Base-by-base conservation (phyloP, 73 alveolate species). In the Paraurostyla sp. region DNA sequence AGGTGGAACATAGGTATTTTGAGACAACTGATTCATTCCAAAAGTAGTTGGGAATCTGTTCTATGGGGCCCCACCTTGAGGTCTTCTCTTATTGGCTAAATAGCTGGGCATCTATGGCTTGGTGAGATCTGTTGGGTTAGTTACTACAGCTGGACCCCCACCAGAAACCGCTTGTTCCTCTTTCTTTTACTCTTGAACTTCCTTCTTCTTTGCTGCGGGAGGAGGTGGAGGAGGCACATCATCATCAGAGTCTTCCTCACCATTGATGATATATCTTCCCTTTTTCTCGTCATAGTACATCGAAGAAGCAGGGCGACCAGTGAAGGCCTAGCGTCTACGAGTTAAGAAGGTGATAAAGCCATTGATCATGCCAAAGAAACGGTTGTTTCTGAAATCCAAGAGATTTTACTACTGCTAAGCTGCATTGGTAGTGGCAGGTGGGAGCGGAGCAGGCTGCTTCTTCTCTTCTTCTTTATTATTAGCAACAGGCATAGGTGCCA, bases 181-280 rank as follows among this genome's bases (percentile, higher is more conserved):
- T 9, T 52, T 23, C 41, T 80, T 16, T 22, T 80, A 18, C 25
- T 58, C 48, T 41, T 82, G 85, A 9, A 22, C 40, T 41, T 63
- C 22, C 57, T 82, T 25, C 56, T 33, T 63, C 43, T 54, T 38
- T 30, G 13, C 7, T 18, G 20, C 30, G 3, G 91, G 91, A 41
- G 91, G 91, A 23, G 91, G 91, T 48, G 91, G 91, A 29, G 91
- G 91, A 23, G 91, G 91, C 22, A 82, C 81, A 45, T 82, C 91
- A 30, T 82, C 91, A 38, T 82, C 91, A 7, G 84, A 59, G 18
- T 82, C 91, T 13, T 82, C 91, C 40, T 57, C 91, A 13, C 91
- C 91, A n/a, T 82, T 84, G 38, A 82, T 82, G 9, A 82, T 71
- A 46, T 82, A 82, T 52, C 91, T 18, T 40, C 42, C 42, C 71